Conservation (phyloP, 257 asterid genomes). For the Solanum paucissectum region DNA sequence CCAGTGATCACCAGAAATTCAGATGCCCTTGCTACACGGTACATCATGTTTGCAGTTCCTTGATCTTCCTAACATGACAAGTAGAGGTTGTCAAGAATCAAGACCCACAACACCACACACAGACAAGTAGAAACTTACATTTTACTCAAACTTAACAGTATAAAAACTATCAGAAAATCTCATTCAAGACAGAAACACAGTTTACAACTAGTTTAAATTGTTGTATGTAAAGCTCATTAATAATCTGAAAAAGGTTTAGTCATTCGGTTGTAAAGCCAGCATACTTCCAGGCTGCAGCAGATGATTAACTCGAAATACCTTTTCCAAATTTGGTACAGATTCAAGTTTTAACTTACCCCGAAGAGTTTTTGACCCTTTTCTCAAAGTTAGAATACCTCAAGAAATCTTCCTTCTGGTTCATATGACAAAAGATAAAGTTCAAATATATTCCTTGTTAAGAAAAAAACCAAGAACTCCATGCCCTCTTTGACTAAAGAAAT, state of each 20-base stretch:
- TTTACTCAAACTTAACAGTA: not conserved
- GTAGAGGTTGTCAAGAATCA: not conserved
- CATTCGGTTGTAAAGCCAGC: not conserved
- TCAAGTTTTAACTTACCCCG: not conserved
- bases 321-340: not conserved
- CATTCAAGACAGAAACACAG: not conserved
- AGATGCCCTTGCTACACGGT: constrained; percentile 41
- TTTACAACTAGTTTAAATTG: not conserved
- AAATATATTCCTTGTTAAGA: not conserved
- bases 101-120: not conserved
- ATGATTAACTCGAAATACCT: not conserved
- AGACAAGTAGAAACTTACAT: not conserved
- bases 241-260: not conserved
- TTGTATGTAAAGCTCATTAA: not conserved
- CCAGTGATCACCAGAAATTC: constrained; percentile 61
- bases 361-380: not conserved
- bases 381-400: not conserved
- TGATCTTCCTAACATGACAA: not conserved
- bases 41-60: constrained; percentile 11
- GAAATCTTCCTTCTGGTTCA: not conserved
- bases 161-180: not conserved
- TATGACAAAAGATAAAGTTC: not conserved
- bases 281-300: not conserved
- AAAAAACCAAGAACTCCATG: not conserved
- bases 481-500: not conserved